Evolutionary conservation across 345 rosid species (phyloP).

Genomic region (Linum usitatissimum): DNA sequence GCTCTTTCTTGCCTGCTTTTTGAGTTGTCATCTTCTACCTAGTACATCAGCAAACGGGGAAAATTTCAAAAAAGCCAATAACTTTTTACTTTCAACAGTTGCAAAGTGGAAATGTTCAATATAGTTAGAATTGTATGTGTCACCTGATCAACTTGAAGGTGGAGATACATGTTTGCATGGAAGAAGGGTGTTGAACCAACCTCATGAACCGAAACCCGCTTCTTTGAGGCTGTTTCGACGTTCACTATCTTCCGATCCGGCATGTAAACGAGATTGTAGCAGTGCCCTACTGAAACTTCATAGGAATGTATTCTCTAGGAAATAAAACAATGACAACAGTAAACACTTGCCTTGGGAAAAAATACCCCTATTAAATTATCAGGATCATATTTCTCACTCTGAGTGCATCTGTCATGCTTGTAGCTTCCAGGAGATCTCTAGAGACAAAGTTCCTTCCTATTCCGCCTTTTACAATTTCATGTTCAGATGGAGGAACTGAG

Average conservation of each 20-base stretch:
- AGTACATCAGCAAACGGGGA: background rate
- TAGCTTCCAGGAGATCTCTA: slow-evolving; percentile 49
- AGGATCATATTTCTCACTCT: slow-evolving; percentile 17
- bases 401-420: slow-evolving; percentile 33
- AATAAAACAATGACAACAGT: background rate
- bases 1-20: slow-evolving; percentile 38
- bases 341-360: slow-evolving; percentile 1
- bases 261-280: slow-evolving; percentile 42
- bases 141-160: slow-evolving; percentile 47
- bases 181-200: slow-evolving; percentile 38
- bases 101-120: background rate
- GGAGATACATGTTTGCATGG: slow-evolving; percentile 61
- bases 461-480: slow-evolving; percentile 35
- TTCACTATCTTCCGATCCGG: slow-evolving; percentile 28
- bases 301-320: slow-evolving; percentile 31
- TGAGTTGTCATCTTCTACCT: slow-evolving; percentile 45
- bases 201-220: slow-evolving; percentile 36
- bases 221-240: slow-evolving; percentile 46
- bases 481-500: slow-evolving; percentile 43
- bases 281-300: slow-evolving; percentile 47
- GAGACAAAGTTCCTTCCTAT: slow-evolving; percentile 48
- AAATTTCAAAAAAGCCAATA: background rate
- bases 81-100: background rate
- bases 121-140: slow-evolving; percentile 1
- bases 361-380: background rate